Conservation (phyloP, 2,329 filamentous ascomycete species). For the Fusarium nelsonii region DNA sequence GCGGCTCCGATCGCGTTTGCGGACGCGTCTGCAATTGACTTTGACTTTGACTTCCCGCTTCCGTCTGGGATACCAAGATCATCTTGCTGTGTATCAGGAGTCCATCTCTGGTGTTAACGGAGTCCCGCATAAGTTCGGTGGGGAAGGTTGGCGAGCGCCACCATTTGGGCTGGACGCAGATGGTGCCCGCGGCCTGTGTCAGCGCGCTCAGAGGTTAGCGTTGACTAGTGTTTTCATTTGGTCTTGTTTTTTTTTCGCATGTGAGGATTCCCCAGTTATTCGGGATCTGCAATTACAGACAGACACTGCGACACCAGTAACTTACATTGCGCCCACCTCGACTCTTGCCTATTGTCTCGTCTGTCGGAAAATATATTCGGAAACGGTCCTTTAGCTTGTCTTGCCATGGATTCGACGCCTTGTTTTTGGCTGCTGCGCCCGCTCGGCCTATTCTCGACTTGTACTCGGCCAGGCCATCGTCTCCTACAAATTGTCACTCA, state of each 20-base stretch:
- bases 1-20: constrained; percentile 32
- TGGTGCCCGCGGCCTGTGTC: constrained; percentile 80
- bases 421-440: constrained; percentile 40
- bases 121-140: constrained; percentile 77
- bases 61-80: constrained; percentile 59
- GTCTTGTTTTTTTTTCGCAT: constrained; percentile 28
- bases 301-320: constrained; percentile 23
- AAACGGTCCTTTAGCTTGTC: constrained; percentile 63
- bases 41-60: constrained; percentile 25
- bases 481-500: constrained; percentile 44
- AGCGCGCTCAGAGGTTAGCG: constrained; percentile 43
- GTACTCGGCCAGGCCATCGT: constrained; percentile 61
- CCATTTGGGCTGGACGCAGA: constrained; percentile 81
- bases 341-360: constrained; percentile 74
- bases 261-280: constrained; percentile 37
- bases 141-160: constrained; percentile 80
- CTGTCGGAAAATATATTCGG: constrained; percentile 84
- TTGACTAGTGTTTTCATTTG: constrained; percentile 24
- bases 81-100: constrained; percentile 92
- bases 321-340: constrained; percentile 70
- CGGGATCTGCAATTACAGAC: constrained; percentile 18
- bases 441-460: constrained; percentile 53
- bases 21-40: constrained; percentile 26
- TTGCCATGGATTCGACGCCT: constrained; percentile 38
- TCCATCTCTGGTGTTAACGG: constrained; percentile 75